A percentile compares a stretch with the other conserved stretches of the same genome.
phyloP scores from a whole-genome alignment of 192 early-diverging fungal species.

The Coemansia sp. region DNA sequence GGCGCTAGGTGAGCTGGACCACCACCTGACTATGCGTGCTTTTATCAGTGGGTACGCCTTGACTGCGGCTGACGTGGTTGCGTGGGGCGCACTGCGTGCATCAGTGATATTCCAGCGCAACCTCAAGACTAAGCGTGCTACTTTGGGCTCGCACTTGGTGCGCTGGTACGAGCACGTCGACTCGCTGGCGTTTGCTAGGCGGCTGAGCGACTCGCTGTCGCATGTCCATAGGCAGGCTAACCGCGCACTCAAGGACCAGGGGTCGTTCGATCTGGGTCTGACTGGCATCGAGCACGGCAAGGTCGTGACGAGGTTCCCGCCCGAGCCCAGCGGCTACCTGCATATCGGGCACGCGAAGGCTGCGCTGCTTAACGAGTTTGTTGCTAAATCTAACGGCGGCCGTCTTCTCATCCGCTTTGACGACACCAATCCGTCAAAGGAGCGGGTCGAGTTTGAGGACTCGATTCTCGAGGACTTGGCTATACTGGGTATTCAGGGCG shows the following conservation, averaged over 20 bases:
- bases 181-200: conserved; percentile 59
- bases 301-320: conserved; percentile 98
- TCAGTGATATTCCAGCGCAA: conserved; percentile 77
- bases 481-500: conserved; percentile 83
- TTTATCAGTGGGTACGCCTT: conserved; percentile 78
- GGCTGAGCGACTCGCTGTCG: conserved; percentile 33
- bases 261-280: conserved; percentile 92
- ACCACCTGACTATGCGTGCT: conserved; percentile 80
- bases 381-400: conserved; percentile 89
- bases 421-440: conserved; percentile 98
- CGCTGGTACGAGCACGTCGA: conserved; percentile 83
- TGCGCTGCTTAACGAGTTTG: conserved; percentile 95
- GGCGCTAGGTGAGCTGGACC: conserved; percentile 74
- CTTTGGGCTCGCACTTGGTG: conserved; percentile 68
- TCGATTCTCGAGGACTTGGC: conserved; percentile 91
- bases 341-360: conserved; percentile 99
- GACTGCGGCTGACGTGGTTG: conserved; percentile 79
- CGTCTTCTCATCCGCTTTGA: conserved; percentile 96
- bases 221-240: conserved; percentile 9
- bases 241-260: conserved; percentile 70
- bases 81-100: conserved; percentile 88
- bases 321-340: conserved; percentile 97
- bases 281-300: conserved; percentile 78
- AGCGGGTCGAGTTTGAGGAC: conserved; percentile 96
- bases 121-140: conserved; percentile 68